Conservation (phyloP, 1,139 yeast genomes). For the Nematodospora anomalae region DNA sequence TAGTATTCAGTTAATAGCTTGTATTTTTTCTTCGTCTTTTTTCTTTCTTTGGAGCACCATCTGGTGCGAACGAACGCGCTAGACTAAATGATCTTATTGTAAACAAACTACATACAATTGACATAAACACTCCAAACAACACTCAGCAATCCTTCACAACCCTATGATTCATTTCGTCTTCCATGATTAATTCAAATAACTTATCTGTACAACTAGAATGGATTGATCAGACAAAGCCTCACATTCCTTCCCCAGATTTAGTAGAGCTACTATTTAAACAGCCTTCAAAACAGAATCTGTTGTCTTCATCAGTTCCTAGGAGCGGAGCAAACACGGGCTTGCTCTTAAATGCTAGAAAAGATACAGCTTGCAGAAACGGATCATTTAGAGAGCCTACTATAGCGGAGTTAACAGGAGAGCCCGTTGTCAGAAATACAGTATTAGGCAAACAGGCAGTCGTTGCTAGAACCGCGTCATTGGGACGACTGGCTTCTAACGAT, state of each 20-base stretch:
- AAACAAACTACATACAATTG: not conserved
- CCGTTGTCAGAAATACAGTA: not conserved
- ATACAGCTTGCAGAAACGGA: not conserved
- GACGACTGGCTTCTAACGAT: not conserved
- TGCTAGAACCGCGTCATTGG: not conserved
- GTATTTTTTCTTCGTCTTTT: no score
- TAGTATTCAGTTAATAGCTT: no score
- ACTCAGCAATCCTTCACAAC: not conserved
- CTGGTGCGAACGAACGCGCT: not conserved
- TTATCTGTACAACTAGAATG: conserved; percentile 16
- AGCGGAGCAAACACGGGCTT: no score
- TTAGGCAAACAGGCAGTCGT: not conserved
- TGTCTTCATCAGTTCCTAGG: not conserved
- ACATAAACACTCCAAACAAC: not conserved
- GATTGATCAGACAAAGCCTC: conserved; percentile 14
- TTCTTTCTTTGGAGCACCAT: no score
- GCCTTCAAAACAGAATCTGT: conserved; percentile 12
- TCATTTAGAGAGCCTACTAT: not conserved
- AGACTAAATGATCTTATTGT: not conserved
- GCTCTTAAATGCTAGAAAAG: not conserved
- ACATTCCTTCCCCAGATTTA: conserved; percentile 11
- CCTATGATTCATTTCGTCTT: not conserved
- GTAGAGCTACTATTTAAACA: conserved; percentile 16
- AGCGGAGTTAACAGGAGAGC: not conserved
- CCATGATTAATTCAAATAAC: conserved; percentile 14